Percentiles rank a stretch among this genome's conserved stretches.
Evolutionary conservation across 495 filamentous ascomycete genomes (phyloP).

Genomic region (Gamarada debralockiae): DNA sequence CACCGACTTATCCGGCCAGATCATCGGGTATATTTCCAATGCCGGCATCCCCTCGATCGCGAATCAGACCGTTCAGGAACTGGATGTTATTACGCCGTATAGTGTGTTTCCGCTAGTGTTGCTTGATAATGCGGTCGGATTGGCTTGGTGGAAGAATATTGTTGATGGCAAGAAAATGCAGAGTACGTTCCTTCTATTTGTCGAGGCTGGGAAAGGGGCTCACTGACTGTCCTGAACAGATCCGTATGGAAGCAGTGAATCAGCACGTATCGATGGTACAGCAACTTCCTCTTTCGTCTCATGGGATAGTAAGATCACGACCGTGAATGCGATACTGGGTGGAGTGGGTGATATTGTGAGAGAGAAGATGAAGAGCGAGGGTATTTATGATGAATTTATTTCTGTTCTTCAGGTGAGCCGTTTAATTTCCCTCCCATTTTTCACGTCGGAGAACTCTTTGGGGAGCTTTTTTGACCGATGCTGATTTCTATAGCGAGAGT

Average conservation of each 20-base stretch:
- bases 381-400: constrained; percentile 25
- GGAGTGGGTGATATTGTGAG: constrained; percentile 27
- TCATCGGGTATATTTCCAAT: constrained; percentile 32
- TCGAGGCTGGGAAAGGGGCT: not conserved
- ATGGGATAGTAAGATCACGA: constrained; percentile 37
- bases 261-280: constrained; percentile 31
- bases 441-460: not conserved
- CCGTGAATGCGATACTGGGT: constrained; percentile 30
- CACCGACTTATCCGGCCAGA: constrained; percentile 27
- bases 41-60: constrained; percentile 31
- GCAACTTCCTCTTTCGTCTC: constrained; percentile 29
- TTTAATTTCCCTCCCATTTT: not conserved
- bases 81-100: constrained; percentile 33
- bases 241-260: constrained; percentile 34
- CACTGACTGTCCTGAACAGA: constrained; percentile 14
- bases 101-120: constrained; percentile 30
- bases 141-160: constrained; percentile 39
- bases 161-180: constrained; percentile 35
- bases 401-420: not conserved
- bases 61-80: constrained; percentile 30
- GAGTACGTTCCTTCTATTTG: constrained; percentile 18
- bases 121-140: constrained; percentile 28
- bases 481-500: constrained; percentile 21
- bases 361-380: constrained; percentile 32
- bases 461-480: not conserved